Base-by-base conservation (phyloP, 768 basidiomycete genomes). In the Gloeophyllum trabeum region DNA sequence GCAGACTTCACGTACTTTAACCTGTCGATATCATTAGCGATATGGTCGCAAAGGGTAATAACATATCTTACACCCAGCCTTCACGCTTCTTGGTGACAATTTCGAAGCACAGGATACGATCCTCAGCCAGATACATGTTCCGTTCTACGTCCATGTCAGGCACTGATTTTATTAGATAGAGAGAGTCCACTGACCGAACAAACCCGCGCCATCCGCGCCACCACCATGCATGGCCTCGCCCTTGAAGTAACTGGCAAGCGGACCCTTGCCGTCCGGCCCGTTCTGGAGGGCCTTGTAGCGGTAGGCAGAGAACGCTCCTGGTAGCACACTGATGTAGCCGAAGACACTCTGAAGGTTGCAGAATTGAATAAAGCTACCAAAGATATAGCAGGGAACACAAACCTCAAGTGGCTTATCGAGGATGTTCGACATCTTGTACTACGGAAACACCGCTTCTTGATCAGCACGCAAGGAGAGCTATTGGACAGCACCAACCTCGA, bases 361-460 rank as follows among this genome's bases (percentile, higher is more conserved):
- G 45, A 32, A 35, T 16, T 14, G 22, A 13, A 30, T n/a, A 24
- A 19, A 22, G 0, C 28, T 14, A 28, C 25, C 19, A 16, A 25
- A 7, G n/a, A 32, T 16, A 6, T 10, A 40, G 39, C 12, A 26
- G 48, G 18, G 6, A 14, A 24, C 26, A 58, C 72, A 40, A 55
- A 88, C 69, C 76, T 97, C 93, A 40, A 92, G 73, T 1, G 93
- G 92, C 59, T 97, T 97, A 59, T 97, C 93, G 25, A 97, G 76
- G 49, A 94, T 87, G 54, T 96, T 92, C 20, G 89, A 90, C 81
- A 88, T 89, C 67, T 94, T 94, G 67, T 94, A 93, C 78, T 81
- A 23, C 14, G 30, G 40, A 2, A 10, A 4, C 28, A 32, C 10
- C 16, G 10, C 28, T 10, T 10, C 10, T 32, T 10, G 16, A 16